Evolutionary conservation across 805 yeast genomes (phyloP), one percentile per base, ranked within the genome.

Genomic region (Limtongozyma cylindracea): DNA sequence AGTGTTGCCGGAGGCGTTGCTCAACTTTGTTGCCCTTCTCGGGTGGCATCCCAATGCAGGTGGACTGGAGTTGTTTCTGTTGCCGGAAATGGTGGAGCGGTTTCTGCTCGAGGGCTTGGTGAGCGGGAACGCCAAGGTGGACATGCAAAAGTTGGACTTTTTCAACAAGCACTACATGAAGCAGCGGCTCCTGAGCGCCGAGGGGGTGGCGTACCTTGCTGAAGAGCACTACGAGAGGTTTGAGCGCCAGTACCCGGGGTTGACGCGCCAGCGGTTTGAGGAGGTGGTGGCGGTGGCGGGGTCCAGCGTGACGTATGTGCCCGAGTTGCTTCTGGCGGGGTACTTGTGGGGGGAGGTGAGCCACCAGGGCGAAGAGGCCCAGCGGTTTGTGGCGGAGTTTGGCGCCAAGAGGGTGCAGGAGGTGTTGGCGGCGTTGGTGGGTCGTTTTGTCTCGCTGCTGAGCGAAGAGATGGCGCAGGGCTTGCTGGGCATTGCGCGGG

Each of bases 1-100:
- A 0, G 55, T 74, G 10, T 43, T 78, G 4, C 91, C 94, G 1
- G 93, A 82, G 38, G 88, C 98, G 0, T 42, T 88, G 18, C 49
- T 76, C 5, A 88, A 88, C 34, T 88, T 78, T 40, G 71, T 70
- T 19, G 92, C 84, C 0, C 49, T 88, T 26, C 73, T 78, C 41
- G 99, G 99, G 1, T 88, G 98, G 98, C 60, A 93, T 4, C 91
- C 94, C n/a, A n/a, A n/a, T n/a, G n/a, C n/a, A n/a, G n/a, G n/a
- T n/a, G n/a, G n/a, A n/a, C n/a, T n/a, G n/a, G 84, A 70, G 34
- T 45, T 64, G 6, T 56, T 59, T 44, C 32, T 43, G 0, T 33
- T 71, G 27, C 30, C 49, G 1, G 62, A 72, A 16, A 42, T 82
- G 24, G 60, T 53, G 8, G 28, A 49, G 13, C 27, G 40, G 12